Evolutionary conservation across 305 asterid species (phyloP).

Genomic region (Fraxinus angustifolia): DNA sequence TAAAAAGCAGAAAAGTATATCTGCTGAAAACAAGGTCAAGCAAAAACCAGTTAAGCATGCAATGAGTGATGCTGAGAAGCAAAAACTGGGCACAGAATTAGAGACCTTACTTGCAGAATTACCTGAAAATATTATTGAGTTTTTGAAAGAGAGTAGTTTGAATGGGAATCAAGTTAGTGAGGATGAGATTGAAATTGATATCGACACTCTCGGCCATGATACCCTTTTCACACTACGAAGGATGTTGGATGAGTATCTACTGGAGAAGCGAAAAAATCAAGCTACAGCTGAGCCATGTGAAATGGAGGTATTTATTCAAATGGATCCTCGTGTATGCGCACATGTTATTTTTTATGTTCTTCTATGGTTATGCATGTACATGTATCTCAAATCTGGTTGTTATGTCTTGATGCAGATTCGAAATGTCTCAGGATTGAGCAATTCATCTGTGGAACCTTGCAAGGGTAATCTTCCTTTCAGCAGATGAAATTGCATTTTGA

Average conservation of each 20-base stretch:
- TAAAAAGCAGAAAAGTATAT: constrained; percentile 50
- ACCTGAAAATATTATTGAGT: constrained; percentile 61
- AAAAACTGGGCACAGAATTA: constrained; percentile 52
- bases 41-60: constrained; percentile 38
- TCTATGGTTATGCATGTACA: background rate
- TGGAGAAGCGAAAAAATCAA: constrained; percentile 46
- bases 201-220: constrained; percentile 58
- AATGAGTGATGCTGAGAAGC: constrained; percentile 57
- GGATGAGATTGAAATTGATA: constrained; percentile 75
- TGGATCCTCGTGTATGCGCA: constrained; percentile 9
- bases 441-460: constrained; percentile 40
- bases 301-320: constrained; percentile 42
- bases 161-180: constrained; percentile 46
- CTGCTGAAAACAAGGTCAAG: constrained; percentile 39
- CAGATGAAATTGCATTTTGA: constrained; percentile 8
- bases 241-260: constrained; percentile 55
- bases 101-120: constrained; percentile 51
- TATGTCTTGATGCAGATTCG: constrained; percentile 38
- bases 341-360: background rate
- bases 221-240: constrained; percentile 51
- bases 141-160: constrained; percentile 50
- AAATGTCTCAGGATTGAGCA: constrained; percentile 50
- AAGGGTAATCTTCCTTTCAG: constrained; percentile 38
- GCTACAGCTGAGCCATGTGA: constrained; percentile 32
- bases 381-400: background rate